Conservation (phyloP, 2,329 filamentous ascomycete species). For the Aspergillus udagawae region DNA sequence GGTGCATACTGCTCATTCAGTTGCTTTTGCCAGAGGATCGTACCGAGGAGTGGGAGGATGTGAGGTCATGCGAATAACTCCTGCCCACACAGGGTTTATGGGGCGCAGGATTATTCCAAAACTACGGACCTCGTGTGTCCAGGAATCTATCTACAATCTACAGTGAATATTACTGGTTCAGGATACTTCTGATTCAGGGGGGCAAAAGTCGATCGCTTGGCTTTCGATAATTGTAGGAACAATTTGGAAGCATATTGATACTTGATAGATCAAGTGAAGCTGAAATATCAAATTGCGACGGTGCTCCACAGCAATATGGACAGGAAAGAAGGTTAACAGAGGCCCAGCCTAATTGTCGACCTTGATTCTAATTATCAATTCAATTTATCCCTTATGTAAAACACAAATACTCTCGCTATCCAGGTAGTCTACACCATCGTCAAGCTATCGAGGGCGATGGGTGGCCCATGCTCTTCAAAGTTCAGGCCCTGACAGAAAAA, state of each 20-base stretch:
- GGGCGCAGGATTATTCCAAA: no score
- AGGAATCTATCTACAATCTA: neutral
- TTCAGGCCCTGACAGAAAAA: slow-evolving; percentile 24
- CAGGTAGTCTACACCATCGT: neutral
- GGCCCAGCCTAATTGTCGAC: no score
- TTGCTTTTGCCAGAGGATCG: slow-evolving; percentile 10
- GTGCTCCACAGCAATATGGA: neutral
- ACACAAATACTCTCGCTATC: no score
- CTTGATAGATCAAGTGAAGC: neutral
- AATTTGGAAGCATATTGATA: neutral
- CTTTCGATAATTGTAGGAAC: neutral
- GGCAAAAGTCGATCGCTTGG: neutral
- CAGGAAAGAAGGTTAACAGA: neutral
- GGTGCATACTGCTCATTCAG: neutral
- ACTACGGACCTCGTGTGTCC: neutral
- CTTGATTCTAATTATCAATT: neutral
- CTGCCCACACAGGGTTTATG: no score
- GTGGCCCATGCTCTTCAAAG: slow-evolving; percentile 20
- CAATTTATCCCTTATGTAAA: neutral
- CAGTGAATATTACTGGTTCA: neutral
- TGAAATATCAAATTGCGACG: neutral
- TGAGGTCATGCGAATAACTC: no score
- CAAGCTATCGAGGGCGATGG: neutral
- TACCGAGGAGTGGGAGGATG: neutral
- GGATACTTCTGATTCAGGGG: neutral